These are phyloP conservation scores for Scedosporium boydii DNA, from an alignment of 2,329 filamentous ascomycete genomes.

Conservation along the genomic window DNA sequence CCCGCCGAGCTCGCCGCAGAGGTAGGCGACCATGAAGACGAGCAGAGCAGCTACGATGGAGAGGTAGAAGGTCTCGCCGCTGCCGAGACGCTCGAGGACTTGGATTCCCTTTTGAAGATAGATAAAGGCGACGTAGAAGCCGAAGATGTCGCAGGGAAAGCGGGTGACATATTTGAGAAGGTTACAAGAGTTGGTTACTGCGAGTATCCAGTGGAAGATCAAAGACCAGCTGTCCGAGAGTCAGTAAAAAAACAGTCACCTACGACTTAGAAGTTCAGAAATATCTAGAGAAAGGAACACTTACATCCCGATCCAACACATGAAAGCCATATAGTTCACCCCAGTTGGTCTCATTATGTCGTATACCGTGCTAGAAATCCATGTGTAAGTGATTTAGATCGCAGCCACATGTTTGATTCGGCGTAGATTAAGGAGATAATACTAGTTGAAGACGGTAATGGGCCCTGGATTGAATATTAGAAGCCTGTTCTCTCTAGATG, in stretches of 20 bases:
- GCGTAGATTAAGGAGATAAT: constrained; percentile 15
- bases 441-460: constrained; percentile 90
- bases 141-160: constrained; percentile 89
- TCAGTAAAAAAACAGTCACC: not conserved
- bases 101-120: constrained; percentile 88
- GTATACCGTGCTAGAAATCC: constrained; percentile 60
- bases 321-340: constrained; percentile 78
- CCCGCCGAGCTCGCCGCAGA: constrained; percentile 61
- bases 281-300: constrained; percentile 15
- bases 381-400: constrained; percentile 1
- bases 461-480: constrained; percentile 42
- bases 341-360: constrained; percentile 73
- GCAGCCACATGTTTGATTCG: not conserved
- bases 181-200: constrained; percentile 80
- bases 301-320: constrained; percentile 81
- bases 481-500: not conserved
- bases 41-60: constrained; percentile 68
- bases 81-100: constrained; percentile 67
- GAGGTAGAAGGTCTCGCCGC: constrained; percentile 61
- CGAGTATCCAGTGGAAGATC: constrained; percentile 75
- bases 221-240: constrained; percentile 57
- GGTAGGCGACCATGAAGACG: constrained; percentile 67
- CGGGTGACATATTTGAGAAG: constrained; percentile 80
- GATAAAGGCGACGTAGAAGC: constrained; percentile 87
- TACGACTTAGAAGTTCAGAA: not conserved